A percentile compares a stretch with the other conserved stretches of the same genome.
Evolutionary conservation across 495 filamentous ascomycete genomes (phyloP).

Genomic region (Aspergillus bridgeri): DNA sequence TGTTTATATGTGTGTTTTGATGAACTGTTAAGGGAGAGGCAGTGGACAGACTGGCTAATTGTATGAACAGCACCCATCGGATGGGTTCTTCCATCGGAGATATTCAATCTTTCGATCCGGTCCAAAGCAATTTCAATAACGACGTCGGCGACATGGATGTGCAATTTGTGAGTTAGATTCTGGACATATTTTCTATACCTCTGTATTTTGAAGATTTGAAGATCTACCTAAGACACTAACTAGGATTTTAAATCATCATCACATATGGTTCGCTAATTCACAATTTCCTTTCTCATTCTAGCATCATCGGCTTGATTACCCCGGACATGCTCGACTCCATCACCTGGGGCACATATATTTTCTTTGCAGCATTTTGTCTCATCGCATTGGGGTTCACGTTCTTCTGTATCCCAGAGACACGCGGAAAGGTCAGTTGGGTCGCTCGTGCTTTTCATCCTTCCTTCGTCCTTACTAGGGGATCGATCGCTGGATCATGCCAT

Average conservation of each 20-base stretch:
- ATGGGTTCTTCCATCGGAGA: constrained; percentile 42
- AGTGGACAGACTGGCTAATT: constrained; percentile 5
- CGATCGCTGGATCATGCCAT: no score
- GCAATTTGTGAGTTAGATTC: constrained; percentile 34
- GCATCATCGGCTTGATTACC: constrained; percentile 71
- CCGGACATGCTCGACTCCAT: constrained; percentile 70
- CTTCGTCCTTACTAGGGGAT: background rate
- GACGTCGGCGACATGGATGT: constrained; percentile 42
- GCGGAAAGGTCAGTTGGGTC: constrained; percentile 33
- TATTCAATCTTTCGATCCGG: constrained; percentile 38
- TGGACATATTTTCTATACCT: background rate
- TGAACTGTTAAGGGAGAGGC: background rate
- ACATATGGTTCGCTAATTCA: background rate
- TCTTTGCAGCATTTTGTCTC: constrained; percentile 71
- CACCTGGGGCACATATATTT: constrained; percentile 74
- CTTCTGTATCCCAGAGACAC: constrained; percentile 64
- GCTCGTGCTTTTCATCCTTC: background rate
- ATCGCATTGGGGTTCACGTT: constrained; percentile 56
- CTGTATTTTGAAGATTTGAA: no score
- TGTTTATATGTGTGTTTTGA: no score
- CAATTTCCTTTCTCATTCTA: constrained; percentile 2
- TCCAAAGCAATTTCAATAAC: constrained; percentile 39
- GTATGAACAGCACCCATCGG: constrained; percentile 35
- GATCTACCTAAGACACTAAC: no score
- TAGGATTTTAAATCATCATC: constrained; percentile 1